Percentiles rank a stretch among this genome's conserved stretches.
These are phyloP conservation scores for Penicillium italicum DNA, from an alignment of 2,329 filamentous ascomycete genomes.

Conservation along the genomic window DNA sequence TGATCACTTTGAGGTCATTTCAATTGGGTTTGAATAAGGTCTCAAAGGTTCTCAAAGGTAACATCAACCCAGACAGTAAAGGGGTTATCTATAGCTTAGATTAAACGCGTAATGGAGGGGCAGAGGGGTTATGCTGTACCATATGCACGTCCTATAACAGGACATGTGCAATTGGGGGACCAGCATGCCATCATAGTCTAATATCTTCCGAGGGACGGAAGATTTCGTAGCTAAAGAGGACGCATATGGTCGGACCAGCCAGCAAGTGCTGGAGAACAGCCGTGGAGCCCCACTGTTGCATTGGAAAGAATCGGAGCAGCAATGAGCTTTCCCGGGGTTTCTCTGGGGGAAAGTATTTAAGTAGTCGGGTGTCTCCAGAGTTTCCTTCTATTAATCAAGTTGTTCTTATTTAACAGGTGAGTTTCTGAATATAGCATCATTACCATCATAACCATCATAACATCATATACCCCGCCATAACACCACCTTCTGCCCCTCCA, in stretches of 20 bases:
- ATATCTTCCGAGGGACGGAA: conserved; percentile 37
- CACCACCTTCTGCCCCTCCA: conserved; percentile 11
- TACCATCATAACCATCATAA: not conserved
- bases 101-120: not conserved
- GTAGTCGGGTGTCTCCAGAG: conserved; percentile 21
- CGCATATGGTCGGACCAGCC: conserved; percentile 29
- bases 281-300: conserved; percentile 34
- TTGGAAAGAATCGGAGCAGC: conserved; percentile 40
- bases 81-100: not conserved
- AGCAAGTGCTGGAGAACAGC: conserved; percentile 27
- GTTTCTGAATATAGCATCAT: conserved; percentile 6
- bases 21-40: conserved; percentile 1
- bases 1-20: not conserved
- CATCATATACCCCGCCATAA: conserved; percentile 21
- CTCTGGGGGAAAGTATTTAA: conserved; percentile 19
- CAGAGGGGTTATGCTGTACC: conserved; percentile 3
- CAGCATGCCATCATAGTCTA: conserved; percentile 14
- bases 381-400: conserved; percentile 5
- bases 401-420: conserved; percentile 19
- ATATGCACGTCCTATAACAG: not conserved
- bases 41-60: not conserved
- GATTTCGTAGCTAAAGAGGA: conserved; percentile 34
- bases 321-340: conserved; percentile 29
- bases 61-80: not conserved
- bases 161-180: not conserved